These are phyloP conservation scores for Tremella yokohamensis DNA, from an alignment of 768 basidiomycete genomes.

Conservation along the genomic window DNA sequence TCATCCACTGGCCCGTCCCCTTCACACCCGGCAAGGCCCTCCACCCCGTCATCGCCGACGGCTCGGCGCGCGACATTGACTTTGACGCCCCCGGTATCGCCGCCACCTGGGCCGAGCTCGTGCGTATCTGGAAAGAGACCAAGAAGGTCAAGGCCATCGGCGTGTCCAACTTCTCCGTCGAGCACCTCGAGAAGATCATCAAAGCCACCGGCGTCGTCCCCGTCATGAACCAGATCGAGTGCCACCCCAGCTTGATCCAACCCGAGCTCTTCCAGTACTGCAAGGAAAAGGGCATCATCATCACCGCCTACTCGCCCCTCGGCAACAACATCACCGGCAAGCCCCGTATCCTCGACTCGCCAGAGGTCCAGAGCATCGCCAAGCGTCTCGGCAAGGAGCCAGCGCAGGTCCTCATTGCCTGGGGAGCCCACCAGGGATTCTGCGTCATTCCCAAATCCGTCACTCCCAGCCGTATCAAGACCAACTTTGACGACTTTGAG, in stretches of 20 bases:
- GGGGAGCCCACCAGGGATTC: conserved; percentile 70
- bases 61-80: conserved; percentile 12
- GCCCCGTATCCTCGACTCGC: conserved; percentile 58
- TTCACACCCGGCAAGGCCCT: conserved; percentile 23
- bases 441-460: conserved; percentile 84
- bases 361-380: conserved; percentile 63
- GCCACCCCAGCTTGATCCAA: conserved; percentile 60
- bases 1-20: conserved; percentile 37
- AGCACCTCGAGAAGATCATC: conserved; percentile 59
- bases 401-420: conserved; percentile 78
- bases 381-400: conserved; percentile 64
- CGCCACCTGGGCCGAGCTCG: conserved; percentile 57
- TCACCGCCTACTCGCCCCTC: conserved; percentile 42
- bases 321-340: conserved; percentile 50
- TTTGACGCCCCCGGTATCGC: conserved; percentile 22
- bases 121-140: conserved; percentile 61
- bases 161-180: conserved; percentile 50
- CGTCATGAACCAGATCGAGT: conserved; percentile 75
- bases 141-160: conserved; percentile 70
- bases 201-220: conserved; percentile 71
- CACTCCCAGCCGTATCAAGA: conserved; percentile 55
- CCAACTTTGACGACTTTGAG: conserved; percentile 73
- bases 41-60: conserved; percentile 12
- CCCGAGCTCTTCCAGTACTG: conserved; percentile 32
- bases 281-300: conserved; percentile 41